Percentiles rank a stretch among this genome's conserved stretches.
Evolutionary conservation across 164 flowering plant genomes (phyloP).

Genomic region (Vitis vinifera): ASM3070453v1 NC_081810.1:7688001-7688500

Average conservation of each 20-base stretch:
- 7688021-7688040: constrained; percentile 19
- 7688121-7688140: too few species aligned
- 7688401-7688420: constrained; percentile 17
- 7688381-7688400: constrained; percentile 19
- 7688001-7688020: constrained; percentile 39
- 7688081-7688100: neutral
- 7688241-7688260: neutral
- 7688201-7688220: too few species aligned
- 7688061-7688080: neutral
- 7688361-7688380: constrained; percentile 20
- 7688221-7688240: too few species aligned
- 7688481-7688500: constrained; percentile 11
- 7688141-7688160: too few species aligned
- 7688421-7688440: constrained; percentile 4
- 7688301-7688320: constrained; percentile 23
- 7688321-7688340: constrained; percentile 14
- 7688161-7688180: too few species aligned
- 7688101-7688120: too few species aligned
- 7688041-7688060: neutral
- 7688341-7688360: constrained; percentile 7
- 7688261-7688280: neutral
- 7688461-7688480: constrained; percentile 48
- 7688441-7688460: constrained; percentile 33
- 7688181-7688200: too few species aligned
- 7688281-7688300: constrained; percentile 9